Conservation (phyloP, 768 basidiomycete species). For the Tephrocybe rancida region DNA sequence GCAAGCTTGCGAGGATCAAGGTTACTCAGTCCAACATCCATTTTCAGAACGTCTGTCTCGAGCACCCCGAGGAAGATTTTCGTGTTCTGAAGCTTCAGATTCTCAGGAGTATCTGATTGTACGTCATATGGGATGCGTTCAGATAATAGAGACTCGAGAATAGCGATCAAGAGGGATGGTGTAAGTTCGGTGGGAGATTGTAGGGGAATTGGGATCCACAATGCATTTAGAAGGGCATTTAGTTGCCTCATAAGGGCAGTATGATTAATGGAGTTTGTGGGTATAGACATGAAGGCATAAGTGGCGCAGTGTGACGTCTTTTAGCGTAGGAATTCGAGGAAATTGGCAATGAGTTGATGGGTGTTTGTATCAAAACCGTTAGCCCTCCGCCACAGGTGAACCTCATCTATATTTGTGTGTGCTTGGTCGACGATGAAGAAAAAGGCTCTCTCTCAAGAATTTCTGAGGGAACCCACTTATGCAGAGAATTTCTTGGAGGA, state of each 20-base stretch:
- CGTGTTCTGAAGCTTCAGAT: slow-evolving; percentile 59
- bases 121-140: slow-evolving; percentile 45
- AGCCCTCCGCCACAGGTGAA: no score
- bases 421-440: neutral
- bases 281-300: slow-evolving; percentile 21
- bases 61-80: slow-evolving; percentile 78
- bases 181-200: slow-evolving; percentile 64
- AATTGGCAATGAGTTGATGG: no score
- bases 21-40: slow-evolving; percentile 64
- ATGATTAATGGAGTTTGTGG: neutral
- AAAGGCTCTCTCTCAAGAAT: neutral
- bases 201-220: slow-evolving; percentile 28
- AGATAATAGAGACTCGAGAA: slow-evolving; percentile 64
- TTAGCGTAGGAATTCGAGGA: neutral
- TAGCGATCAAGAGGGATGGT: slow-evolving; percentile 68
- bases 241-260: slow-evolving; percentile 16
- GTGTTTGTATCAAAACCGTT: no score
- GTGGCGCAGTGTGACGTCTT: slow-evolving; percentile 5
- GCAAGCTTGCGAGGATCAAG: slow-evolving; percentile 70
- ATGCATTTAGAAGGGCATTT: slow-evolving; percentile 15
- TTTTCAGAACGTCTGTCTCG: slow-evolving; percentile 61
- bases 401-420: slow-evolving; percentile 1
- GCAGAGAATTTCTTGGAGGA: no score
- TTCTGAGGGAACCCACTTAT: no score
- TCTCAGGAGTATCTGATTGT: slow-evolving; percentile 23